These are phyloP conservation scores for Hordeum vulgare DNA, from an alignment of 176 grass and related monocot species.

Conservation along the genomic window MorexV3_pseudomolecules_assembly NC_058519.1:593486933-593487432, in stretches of 20 bases:
- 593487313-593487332: background rate
- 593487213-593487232: background rate
- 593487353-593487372: background rate
- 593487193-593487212: background rate
- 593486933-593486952: too few relatives aligned
- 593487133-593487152: background rate
- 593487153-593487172: background rate
- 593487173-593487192: background rate
- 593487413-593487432: background rate
- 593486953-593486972: too few relatives aligned
- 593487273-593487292: background rate
- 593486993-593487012: too few relatives aligned
- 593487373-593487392: background rate
- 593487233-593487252: background rate
- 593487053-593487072: too few relatives aligned
- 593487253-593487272: too few relatives aligned
- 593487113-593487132: background rate
- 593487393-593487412: background rate
- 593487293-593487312: background rate
- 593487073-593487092: too few relatives aligned
- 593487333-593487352: background rate
- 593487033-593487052: too few relatives aligned
- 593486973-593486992: too few relatives aligned
- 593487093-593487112: too few relatives aligned
- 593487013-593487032: too few relatives aligned